These are phyloP conservation scores for Penicillium sp. DNA, from an alignment of 2,329 filamentous ascomycete genomes.

Conservation along the genomic window DNA sequence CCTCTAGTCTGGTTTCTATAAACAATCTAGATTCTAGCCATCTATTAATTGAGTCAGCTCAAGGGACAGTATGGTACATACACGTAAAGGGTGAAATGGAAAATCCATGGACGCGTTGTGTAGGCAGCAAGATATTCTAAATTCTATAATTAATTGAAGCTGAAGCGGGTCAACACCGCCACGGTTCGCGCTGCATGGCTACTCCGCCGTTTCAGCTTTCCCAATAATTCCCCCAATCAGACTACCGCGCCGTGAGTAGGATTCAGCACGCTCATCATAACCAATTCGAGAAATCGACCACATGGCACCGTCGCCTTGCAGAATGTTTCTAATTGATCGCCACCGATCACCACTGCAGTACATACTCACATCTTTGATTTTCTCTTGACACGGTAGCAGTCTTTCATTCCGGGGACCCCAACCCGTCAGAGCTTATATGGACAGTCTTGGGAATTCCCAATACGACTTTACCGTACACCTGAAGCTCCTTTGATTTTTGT, in stretches of 20 bases:
- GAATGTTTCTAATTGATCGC: slow-evolving; percentile 21
- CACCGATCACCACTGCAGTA: slow-evolving; percentile 17
- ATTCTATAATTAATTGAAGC: not conserved
- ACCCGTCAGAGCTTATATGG: not conserved
- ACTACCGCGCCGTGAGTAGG: not conserved
- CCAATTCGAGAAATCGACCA: slow-evolving; percentile 11
- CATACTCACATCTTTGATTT: slow-evolving; percentile 12
- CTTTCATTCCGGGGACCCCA: slow-evolving; percentile 19
- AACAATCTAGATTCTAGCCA: not conserved
- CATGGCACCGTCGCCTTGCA: slow-evolving; percentile 27
- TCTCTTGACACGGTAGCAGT: slow-evolving; percentile 25
- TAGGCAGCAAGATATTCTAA: slow-evolving; percentile 4
- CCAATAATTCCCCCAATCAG: too few species aligned
- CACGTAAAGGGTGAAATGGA: not conserved
- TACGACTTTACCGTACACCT: not conserved
- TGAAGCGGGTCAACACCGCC: not conserved
- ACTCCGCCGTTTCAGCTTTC: not conserved
- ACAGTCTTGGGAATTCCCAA: not conserved
- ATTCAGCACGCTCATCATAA: slow-evolving; percentile 9
- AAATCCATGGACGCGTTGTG: not conserved
- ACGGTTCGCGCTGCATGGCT: not conserved
- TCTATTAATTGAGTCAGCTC: not conserved
- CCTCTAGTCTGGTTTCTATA: not conserved
- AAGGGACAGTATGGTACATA: not conserved
- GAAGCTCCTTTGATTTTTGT: too few species aligned